Evolutionary conservation across 1,284 basidiomycete genomes (phyloP).

Genomic region (Trichosporon sp.): DNA sequence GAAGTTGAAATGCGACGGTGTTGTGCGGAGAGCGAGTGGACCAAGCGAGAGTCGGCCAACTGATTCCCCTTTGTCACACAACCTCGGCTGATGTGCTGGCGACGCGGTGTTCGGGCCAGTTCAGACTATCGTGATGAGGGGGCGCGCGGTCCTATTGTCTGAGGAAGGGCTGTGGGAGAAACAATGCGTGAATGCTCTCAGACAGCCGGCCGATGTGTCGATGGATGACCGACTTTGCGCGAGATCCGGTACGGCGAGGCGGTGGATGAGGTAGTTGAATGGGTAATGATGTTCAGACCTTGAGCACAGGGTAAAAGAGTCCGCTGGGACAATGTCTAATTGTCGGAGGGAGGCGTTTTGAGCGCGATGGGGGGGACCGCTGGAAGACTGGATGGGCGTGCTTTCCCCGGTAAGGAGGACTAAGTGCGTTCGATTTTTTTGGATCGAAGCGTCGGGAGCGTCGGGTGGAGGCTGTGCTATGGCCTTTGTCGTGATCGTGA

Average conservation of each 20-base stretch:
- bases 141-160: not conserved
- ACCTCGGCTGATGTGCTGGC: slow-evolving; percentile 7
- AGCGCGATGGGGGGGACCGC: not conserved
- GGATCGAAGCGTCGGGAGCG: not conserved
- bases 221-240: slow-evolving; percentile 4
- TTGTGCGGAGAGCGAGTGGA: slow-evolving; percentile 7
- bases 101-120: not conserved
- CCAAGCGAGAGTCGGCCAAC: not conserved
- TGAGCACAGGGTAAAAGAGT: slow-evolving; percentile 18
- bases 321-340: slow-evolving; percentile 9
- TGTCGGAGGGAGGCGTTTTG: slow-evolving; percentile 19
- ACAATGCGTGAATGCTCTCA: slow-evolving; percentile 7
- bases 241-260: not conserved
- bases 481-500: not conserved
- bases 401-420: not conserved
- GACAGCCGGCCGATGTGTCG: slow-evolving; percentile 7
- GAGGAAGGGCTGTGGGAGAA: not conserved
- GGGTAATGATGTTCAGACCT: slow-evolving; percentile 17
- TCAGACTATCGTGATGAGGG: not conserved
- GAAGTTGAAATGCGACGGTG: not conserved
- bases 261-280: slow-evolving; percentile 16
- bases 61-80: not conserved
- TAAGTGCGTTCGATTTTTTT: not conserved
- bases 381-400: not conserved
- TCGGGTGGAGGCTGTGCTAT: not conserved